phyloP scores from a whole-genome alignment of 352 stramenopile genomes.

The Pythium coloratum region DNA sequence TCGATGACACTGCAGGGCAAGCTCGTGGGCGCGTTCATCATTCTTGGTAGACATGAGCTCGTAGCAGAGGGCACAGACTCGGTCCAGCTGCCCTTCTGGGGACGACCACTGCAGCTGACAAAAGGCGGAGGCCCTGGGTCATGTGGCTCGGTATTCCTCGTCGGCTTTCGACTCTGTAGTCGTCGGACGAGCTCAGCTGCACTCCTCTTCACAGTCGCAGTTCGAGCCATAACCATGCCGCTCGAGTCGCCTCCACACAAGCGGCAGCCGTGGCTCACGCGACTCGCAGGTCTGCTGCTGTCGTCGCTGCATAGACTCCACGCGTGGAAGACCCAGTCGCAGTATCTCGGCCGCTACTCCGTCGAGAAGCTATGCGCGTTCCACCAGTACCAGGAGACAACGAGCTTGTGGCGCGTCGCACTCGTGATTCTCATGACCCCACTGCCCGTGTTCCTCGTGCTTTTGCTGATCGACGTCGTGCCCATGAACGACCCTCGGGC shows the following conservation, averaged over 20 bases:
- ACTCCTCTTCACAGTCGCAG: neutral
- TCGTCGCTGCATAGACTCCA: conserved; percentile 14
- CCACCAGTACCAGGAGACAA: conserved; percentile 16
- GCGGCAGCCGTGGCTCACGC: neutral
- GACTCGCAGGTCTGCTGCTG: neutral
- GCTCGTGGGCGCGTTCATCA: conserved; percentile 31
- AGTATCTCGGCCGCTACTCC: conserved; percentile 28
- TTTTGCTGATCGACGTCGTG: conserved; percentile 11
- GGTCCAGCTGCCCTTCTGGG: neutral
- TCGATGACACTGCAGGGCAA: conserved; percentile 37
- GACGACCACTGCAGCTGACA: neutral
- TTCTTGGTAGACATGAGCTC: neutral
- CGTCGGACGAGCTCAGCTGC: neutral
- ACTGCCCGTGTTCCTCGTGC: conserved; percentile 1
- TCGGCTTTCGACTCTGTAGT: neutral
- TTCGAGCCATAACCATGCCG: neutral
- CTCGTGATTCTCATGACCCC: conserved; percentile 8
- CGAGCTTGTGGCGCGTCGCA: conserved; percentile 9
- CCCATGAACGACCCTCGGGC: conserved; percentile 13
- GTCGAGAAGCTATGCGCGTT: conserved; percentile 26
- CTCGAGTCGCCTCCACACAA: neutral
- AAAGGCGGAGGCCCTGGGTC: neutral
- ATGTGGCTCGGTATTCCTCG: neutral
- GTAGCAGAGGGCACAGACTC: too few relatives aligned
- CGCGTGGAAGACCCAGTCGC: conserved; percentile 24